A percentile compares a stretch with the other conserved stretches of the same genome.
phyloP scores from a whole-genome alignment of 805 yeast genomes.

The Metahyphopichia silvanorum region DNA sequence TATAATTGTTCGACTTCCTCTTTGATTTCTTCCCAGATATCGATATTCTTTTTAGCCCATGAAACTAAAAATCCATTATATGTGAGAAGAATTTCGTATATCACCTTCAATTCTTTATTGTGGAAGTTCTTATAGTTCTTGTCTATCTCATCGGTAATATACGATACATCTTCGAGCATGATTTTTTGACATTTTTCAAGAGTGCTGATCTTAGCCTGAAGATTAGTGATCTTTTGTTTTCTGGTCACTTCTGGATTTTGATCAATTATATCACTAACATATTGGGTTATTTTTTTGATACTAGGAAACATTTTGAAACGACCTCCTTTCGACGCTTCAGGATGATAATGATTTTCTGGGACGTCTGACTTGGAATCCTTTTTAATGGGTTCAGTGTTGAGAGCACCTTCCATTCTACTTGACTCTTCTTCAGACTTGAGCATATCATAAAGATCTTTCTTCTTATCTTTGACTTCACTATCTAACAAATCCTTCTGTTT shows the following conservation, averaged over 20 bases:
- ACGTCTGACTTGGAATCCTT: constrained; percentile 20
- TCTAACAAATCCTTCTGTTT: constrained; percentile 31
- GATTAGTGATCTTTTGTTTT: constrained; percentile 47
- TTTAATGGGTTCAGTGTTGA: constrained; percentile 16
- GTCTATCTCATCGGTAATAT: constrained; percentile 41
- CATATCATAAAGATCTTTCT: constrained; percentile 26
- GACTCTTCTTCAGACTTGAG: constrained; percentile 28
- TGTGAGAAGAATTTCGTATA: constrained; percentile 48
- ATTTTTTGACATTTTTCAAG: constrained; percentile 49
- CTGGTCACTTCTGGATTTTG: constrained; percentile 65
- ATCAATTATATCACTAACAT: constrained; percentile 56
- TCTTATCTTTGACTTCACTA: constrained; percentile 28
- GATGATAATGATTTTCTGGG: constrained; percentile 5
- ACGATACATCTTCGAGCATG: constrained; percentile 39
- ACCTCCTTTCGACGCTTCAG: constrained; percentile 15
- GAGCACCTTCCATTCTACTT: constrained; percentile 19
- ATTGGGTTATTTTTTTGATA: constrained; percentile 47
- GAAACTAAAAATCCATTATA: constrained; percentile 55
- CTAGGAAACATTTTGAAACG: constrained; percentile 53
- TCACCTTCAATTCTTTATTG: constrained; percentile 45
- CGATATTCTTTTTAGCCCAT: constrained; percentile 68
- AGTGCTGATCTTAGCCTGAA: constrained; percentile 49
- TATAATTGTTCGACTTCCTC: constrained; percentile 31
- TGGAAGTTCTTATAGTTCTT: constrained; percentile 50
- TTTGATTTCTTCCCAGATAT: constrained; percentile 64